Conservation (phyloP, 345 rosid genomes). For the Odontarrhena argentea region DNA sequence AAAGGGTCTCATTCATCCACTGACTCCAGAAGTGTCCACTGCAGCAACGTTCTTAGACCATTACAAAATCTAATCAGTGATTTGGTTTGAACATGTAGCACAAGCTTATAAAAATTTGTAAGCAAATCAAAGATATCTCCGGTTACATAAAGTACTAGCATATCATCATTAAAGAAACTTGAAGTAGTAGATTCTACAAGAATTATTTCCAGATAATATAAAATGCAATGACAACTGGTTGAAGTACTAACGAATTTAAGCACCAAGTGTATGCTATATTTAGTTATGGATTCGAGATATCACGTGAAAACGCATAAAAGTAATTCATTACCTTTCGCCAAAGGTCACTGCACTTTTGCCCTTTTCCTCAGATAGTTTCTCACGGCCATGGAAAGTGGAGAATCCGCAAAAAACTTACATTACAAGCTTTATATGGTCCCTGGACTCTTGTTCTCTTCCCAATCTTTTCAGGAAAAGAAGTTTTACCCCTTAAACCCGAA, state of each 20-base stretch:
- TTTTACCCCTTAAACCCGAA: constrained; percentile 6
- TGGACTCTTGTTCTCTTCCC: constrained; percentile 34
- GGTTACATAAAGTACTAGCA: background rate
- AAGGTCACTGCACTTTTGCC: constrained; percentile 34
- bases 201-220: constrained; percentile 1
- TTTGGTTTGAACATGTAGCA: constrained; percentile 19
- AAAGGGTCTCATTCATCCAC: constrained; percentile 18
- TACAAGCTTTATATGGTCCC: constrained; percentile 34
- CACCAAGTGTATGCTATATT: background rate
- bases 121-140: constrained; percentile 15
- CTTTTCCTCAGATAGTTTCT: constrained; percentile 21
- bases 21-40: constrained; percentile 23
- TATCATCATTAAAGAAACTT: constrained; percentile 10
- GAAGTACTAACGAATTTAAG: constrained; percentile 13
- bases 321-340: constrained; percentile 29
- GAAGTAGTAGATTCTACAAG: constrained; percentile 3
- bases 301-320: constrained; percentile 37
- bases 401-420: constrained; percentile 28
- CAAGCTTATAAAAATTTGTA: constrained; percentile 5
- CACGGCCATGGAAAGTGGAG: constrained; percentile 39
- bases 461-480: constrained; percentile 4
- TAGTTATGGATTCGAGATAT: constrained; percentile 22
- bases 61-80: constrained; percentile 6
- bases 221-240: constrained; percentile 15
- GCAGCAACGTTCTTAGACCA: constrained; percentile 22